Evolutionary conservation across 1,139 yeast species (phyloP).

Genomic region (Neolecta irregularis): DNA sequence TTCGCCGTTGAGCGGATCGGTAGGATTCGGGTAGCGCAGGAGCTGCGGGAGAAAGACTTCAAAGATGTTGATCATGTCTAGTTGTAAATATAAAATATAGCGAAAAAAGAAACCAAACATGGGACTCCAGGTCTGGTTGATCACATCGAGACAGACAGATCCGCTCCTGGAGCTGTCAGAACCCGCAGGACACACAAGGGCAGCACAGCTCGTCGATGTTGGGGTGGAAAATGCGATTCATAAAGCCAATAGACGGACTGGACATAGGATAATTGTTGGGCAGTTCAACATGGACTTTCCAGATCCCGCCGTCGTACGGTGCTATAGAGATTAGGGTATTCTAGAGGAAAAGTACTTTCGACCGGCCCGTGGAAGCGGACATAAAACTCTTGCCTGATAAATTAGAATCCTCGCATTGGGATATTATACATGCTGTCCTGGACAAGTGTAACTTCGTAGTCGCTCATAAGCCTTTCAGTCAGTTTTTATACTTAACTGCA

Average conservation of each 20-base stretch:
- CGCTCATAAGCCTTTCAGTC: conserved; percentile 58
- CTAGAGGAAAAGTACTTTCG: conserved; percentile 34
- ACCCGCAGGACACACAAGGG: neutral
- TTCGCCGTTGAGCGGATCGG: conserved; percentile 85
- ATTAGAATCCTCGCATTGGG: neutral
- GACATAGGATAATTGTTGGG: conserved; percentile 94
- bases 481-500: neutral
- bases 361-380: conserved; percentile 79
- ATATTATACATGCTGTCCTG: conserved; percentile 51
- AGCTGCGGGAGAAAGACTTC: conserved; percentile 89
- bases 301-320: conserved; percentile 77
- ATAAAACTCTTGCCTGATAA: conserved; percentile 52
- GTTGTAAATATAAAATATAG: neutral
- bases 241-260: conserved; percentile 90
- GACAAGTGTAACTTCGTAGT: conserved; percentile 71
- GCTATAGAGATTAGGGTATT: conserved; percentile 22
- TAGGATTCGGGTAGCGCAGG: conserved; percentile 79
- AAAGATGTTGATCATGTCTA: conserved; percentile 57
- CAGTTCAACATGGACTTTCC: conserved; percentile 85
- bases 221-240: conserved; percentile 84
- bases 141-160: conserved; percentile 87
- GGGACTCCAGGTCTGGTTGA: conserved; percentile 97
- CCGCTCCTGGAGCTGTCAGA: conserved; percentile 49
- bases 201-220: conserved; percentile 43
- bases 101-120: conserved; percentile 43